Evolutionary conservation across 768 basidiomycete species (phyloP).

Genomic region (Nidula microcarpa): DNA sequence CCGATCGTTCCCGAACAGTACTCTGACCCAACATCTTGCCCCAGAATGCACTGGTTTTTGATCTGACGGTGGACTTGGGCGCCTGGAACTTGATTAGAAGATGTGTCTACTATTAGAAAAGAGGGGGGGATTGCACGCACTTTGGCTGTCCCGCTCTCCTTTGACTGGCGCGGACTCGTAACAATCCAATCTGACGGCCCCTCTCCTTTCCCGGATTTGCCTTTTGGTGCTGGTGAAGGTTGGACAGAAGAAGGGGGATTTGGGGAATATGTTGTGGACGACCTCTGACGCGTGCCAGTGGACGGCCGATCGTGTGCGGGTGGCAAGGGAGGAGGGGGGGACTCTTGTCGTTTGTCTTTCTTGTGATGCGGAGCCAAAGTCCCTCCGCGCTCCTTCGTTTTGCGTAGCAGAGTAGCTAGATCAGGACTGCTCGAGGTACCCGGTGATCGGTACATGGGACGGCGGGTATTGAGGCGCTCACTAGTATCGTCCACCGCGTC

Average conservation of each 20-base stretch:
- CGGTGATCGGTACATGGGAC: constrained; percentile 83
- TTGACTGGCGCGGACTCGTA: constrained; percentile 40
- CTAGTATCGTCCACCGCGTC: constrained; percentile 59
- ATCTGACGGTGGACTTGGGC: constrained; percentile 62
- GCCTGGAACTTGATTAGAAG: constrained; percentile 25
- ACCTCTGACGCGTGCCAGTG: constrained; percentile 30
- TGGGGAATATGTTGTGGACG: constrained; percentile 35
- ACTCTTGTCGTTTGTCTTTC: constrained; percentile 30
- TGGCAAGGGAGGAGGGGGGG: constrained; percentile 45
- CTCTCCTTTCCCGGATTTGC: constrained; percentile 19
- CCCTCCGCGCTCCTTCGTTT: constrained; percentile 70
- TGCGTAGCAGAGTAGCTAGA: constrained; percentile 80
- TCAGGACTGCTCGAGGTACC: constrained; percentile 93
- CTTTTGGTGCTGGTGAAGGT: constrained; percentile 28
- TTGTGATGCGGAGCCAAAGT: constrained; percentile 27
- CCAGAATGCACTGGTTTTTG: constrained; percentile 78
- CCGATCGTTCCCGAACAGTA: constrained; percentile 66
- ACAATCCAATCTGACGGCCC: constrained; percentile 37
- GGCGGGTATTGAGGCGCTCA: constrained; percentile 72
- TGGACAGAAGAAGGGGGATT: constrained; percentile 19
- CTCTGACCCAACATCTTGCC: constrained; percentile 75
- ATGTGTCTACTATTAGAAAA: constrained; percentile 3
- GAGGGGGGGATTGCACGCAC: constrained; percentile 25
- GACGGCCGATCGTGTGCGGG: constrained; percentile 22
- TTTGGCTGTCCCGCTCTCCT: constrained; percentile 45